These are phyloP conservation scores for Carex parvula DNA, from an alignment of 176 grass and related monocot species.

Conservation along the genomic window DNA sequence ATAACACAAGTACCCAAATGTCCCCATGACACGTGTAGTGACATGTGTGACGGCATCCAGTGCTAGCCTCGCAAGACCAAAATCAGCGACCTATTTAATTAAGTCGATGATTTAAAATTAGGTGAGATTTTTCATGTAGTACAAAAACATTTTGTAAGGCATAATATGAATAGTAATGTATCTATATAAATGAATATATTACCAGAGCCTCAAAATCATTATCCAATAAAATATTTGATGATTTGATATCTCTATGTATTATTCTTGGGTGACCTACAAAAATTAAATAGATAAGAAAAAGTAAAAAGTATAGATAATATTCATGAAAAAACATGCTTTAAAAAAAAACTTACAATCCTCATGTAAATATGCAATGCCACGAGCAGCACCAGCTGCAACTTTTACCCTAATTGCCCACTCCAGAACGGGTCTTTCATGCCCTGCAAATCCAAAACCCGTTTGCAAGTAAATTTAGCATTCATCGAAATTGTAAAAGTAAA, in stretches of 20 bases:
- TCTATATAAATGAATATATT: slow-evolving; percentile 8
- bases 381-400: slow-evolving; percentile 76
- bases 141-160: neutral
- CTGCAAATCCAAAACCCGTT: slow-evolving; percentile 29
- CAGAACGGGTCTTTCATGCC: slow-evolving; percentile 47
- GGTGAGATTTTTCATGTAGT: neutral
- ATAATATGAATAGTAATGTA: neutral
- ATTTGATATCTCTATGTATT: slow-evolving; percentile 95
- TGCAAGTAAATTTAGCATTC: neutral
- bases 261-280: slow-evolving; percentile 79
- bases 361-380: slow-evolving; percentile 85
- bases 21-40: slow-evolving; percentile 93
- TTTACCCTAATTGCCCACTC: slow-evolving; percentile 71
- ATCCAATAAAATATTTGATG: slow-evolving; percentile 97
- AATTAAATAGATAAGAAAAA: slow-evolving; percentile 17
- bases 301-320: neutral
- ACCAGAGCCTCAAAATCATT: slow-evolving; percentile 86
- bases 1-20: slow-evolving; percentile 65
- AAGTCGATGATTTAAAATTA: neutral
- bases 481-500: neutral
- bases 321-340: neutral
- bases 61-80: slow-evolving; percentile 87
- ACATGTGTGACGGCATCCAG: slow-evolving; percentile 86
- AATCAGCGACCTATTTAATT: slow-evolving; percentile 74
- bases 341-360: slow-evolving; percentile 75